Percentiles rank a stretch among this genome's conserved stretches.
phyloP scores from a whole-genome alignment of 179 eudicot species.

The Amaranthus tricolor region DNA sequence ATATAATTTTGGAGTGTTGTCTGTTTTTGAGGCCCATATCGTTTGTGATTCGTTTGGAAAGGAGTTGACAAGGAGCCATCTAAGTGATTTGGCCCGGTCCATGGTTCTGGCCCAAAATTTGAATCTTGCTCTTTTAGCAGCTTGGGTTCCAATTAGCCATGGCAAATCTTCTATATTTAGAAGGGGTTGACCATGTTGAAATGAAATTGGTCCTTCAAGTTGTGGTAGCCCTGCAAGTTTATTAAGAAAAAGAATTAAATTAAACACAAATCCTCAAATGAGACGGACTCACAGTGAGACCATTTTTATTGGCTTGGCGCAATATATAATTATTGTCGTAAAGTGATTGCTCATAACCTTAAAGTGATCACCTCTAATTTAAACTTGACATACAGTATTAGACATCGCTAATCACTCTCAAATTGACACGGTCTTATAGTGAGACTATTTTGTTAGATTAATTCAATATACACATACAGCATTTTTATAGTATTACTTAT shows the following conservation, averaged over 20 bases:
- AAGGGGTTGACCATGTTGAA: conserved; percentile 37
- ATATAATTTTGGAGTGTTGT: conserved; percentile 20
- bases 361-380: neutral
- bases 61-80: conserved; percentile 54
- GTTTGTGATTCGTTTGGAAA: conserved; percentile 36
- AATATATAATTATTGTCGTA: no score
- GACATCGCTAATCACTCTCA: no score
- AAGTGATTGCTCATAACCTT: no score
- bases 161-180: conserved; percentile 56
- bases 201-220: conserved; percentile 35
- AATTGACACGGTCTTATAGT: no score
- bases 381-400: no score
- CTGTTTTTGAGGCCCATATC: neutral
- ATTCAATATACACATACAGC: no score
- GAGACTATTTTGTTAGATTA: no score
- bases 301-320: no score
- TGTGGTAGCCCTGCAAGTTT: conserved; percentile 49
- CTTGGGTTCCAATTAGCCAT: conserved; percentile 67
- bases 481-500: no score
- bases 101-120: conserved; percentile 70
- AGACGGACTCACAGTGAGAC: no score
- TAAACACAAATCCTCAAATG: neutral
- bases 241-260: neutral
- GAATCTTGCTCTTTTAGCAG: conserved; percentile 52
- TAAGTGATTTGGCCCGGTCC: conserved; percentile 43